Evolutionary conservation across 2,329 filamentous ascomycete genomes (phyloP), one percentile per base, ranked within the genome.

Genomic region (Aureobasidium subglaciale): DNA sequence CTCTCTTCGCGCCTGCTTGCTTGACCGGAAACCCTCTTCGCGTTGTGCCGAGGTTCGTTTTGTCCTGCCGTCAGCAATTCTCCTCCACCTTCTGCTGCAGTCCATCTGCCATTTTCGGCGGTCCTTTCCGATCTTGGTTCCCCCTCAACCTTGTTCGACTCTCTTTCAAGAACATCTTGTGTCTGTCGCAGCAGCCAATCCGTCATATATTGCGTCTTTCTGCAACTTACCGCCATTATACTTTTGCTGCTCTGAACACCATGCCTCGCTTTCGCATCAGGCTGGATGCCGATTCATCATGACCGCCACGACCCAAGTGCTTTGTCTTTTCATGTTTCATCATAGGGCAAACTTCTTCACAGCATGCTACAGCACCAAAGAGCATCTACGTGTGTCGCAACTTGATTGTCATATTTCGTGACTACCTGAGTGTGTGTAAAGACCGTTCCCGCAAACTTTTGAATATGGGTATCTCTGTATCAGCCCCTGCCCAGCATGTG

Each of bases 31-130:
- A 50, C 46, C 22, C 46, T 50, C 34, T 18, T 9, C 7, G 27
- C 32, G 8, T 38, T 37, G 34, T 50, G 46, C 46, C 46, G 46
- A 50, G 46, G 46, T 50, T 32, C 46, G 15, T 6, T 22, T 38
- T 22, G 13, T 37, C 34, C n/a, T 9, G n/a, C 22, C 22, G n/a
- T 27, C 46, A 49, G 30, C 34, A 50, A 13, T 20, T 27, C 32
- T 24, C 22, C 46, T 50, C 46, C 46, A 29, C 46, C 43, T 24
- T 50, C 27, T 38, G n/a, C 37, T n/a, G 20, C 9, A 2, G 6
- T n/a, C 22, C 2, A 24, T 22, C 30, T 18, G 7, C 22, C 46
- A 20, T 25, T n/a, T 18, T 15, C 3, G 6, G 46, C 32, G 46
- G 46, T 15, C 22, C 46, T 16, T 38, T 34, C 46, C 32, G 46